These are phyloP conservation scores for Spencermartinsiella ligniputridi DNA, from an alignment of 1,139 yeast genomes.

Conservation along the genomic window DNA sequence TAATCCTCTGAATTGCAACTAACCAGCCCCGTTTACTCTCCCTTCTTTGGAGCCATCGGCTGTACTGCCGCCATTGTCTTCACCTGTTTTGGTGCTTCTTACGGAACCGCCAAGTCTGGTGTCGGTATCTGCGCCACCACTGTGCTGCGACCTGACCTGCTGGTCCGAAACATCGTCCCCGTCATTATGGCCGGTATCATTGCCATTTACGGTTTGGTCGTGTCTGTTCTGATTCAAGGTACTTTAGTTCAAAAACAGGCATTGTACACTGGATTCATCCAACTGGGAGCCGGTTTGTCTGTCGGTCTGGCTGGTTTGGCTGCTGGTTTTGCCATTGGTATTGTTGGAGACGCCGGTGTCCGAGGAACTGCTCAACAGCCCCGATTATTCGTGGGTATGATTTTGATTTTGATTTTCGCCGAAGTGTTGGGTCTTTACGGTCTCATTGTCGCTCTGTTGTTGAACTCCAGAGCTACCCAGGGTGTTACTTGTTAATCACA, in stretches of 20 bases:
- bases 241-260: conserved; percentile 89
- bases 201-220: conserved; percentile 98
- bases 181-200: conserved; percentile 99
- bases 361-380: conserved; percentile 97
- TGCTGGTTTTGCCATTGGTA: conserved; percentile 97
- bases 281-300: conserved; percentile 95
- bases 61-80: conserved; percentile 98
- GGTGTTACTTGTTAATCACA: conserved; percentile 78
- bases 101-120: conserved; percentile 99
- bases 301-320: conserved; percentile 97
- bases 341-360: conserved; percentile 98
- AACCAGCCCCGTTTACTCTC: conserved; percentile 30
- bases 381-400: conserved; percentile 95
- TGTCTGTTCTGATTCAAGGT: conserved; percentile 90
- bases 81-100: conserved; percentile 98
- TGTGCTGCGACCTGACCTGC: conserved; percentile 93
- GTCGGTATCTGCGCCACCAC: conserved; percentile 99
- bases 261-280: conserved; percentile 94
- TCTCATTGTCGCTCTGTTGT: conserved; percentile 91
- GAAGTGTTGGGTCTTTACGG: conserved; percentile 98
- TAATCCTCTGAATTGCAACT: too few species aligned
- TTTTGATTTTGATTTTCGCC: conserved; percentile 90
- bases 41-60: conserved; percentile 96
- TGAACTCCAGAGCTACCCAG: conserved; percentile 96
- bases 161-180: conserved; percentile 62